These are phyloP conservation scores for Raddia guianensis DNA, from an alignment of 176 grass and related monocot genomes.

Conservation along the genomic window DNA sequence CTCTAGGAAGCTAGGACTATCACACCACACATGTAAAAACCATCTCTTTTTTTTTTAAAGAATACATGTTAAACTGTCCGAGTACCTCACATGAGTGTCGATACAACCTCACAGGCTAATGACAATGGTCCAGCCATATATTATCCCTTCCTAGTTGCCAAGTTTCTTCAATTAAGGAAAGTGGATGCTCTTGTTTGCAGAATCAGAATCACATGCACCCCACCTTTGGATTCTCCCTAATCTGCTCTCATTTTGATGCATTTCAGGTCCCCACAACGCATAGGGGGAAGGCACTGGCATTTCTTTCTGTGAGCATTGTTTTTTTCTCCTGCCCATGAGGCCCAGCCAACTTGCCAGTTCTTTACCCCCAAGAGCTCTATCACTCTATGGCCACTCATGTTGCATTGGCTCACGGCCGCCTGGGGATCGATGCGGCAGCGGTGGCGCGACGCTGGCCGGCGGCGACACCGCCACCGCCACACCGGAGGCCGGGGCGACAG, in stretches of 20 bases:
- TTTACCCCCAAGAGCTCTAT: constrained; percentile 32
- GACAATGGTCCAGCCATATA: constrained; percentile 10
- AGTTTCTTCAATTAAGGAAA: constrained; percentile 13
- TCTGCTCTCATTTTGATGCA: constrained; percentile 48
- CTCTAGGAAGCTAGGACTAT: neutral
- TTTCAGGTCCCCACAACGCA: constrained; percentile 47
- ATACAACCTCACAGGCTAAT: constrained; percentile 19
- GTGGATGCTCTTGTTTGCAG: constrained; percentile 45
- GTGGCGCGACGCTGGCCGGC: constrained; percentile 19
- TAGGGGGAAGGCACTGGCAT: neutral
- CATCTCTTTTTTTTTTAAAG: neutral
- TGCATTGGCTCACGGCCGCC: neutral
- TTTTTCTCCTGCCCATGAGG: constrained; percentile 42
- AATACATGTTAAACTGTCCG: too few relatives aligned
- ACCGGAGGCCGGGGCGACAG: constrained; percentile 30
- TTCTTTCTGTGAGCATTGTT: constrained; percentile 47
- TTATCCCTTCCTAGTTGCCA: constrained; percentile 42
- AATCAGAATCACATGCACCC: constrained; percentile 49
- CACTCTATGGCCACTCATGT: constrained; percentile 10
- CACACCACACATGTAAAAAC: neutral
- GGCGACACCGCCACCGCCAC: neutral
- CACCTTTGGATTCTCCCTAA: constrained; percentile 55
- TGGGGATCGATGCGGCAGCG: constrained; percentile 44
- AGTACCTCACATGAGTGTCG: neutral
- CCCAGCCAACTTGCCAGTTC: constrained; percentile 26